Evolutionary conservation across 1,284 basidiomycete genomes (phyloP).

Genomic region (Meira miltonrushii): DNA sequence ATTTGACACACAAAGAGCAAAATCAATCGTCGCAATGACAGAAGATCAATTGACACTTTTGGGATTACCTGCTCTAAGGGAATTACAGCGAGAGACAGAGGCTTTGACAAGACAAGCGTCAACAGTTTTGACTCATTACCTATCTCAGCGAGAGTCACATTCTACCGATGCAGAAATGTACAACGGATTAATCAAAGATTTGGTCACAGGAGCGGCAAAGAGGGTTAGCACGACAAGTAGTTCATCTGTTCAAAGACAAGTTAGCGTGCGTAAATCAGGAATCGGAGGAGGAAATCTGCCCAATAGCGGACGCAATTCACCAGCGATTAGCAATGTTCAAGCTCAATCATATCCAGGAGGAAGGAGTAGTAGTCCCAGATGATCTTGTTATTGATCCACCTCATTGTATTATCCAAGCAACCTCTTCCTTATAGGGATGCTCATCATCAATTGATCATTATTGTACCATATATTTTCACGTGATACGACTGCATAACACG

Average conservation of each 20-base stretch:
- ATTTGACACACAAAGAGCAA: not conserved
- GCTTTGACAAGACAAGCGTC: slow-evolving; percentile 34
- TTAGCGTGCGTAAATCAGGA: not conserved
- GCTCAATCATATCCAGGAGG: too few relatives aligned
- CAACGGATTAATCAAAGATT: slow-evolving; percentile 47
- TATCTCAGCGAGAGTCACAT: slow-evolving; percentile 43
- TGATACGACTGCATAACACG: too few relatives aligned
- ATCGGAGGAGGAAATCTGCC: not conserved
- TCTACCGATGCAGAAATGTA: slow-evolving; percentile 46
- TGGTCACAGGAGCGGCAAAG: slow-evolving; percentile 44
- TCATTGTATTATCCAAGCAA: not conserved
- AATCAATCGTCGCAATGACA: slow-evolving; percentile 20
- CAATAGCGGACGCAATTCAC: slow-evolving; percentile 3
- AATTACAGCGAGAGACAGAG: slow-evolving; percentile 34
- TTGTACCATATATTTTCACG: too few relatives aligned
- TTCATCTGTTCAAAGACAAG: not conserved
- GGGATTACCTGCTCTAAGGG: slow-evolving; percentile 39
- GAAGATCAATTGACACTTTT: slow-evolving; percentile 41
- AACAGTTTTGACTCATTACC: slow-evolving; percentile 41
- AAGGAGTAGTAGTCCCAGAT: too few relatives aligned
- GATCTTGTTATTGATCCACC: not conserved
- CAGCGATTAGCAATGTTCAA: not conserved
- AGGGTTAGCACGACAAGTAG: slow-evolving; percentile 14
- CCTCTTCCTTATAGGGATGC: not conserved
- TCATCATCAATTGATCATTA: not conserved